Evolutionary conservation across 345 rosid species (phyloP).

Genomic region (Arabidopsis suecica): DNA sequence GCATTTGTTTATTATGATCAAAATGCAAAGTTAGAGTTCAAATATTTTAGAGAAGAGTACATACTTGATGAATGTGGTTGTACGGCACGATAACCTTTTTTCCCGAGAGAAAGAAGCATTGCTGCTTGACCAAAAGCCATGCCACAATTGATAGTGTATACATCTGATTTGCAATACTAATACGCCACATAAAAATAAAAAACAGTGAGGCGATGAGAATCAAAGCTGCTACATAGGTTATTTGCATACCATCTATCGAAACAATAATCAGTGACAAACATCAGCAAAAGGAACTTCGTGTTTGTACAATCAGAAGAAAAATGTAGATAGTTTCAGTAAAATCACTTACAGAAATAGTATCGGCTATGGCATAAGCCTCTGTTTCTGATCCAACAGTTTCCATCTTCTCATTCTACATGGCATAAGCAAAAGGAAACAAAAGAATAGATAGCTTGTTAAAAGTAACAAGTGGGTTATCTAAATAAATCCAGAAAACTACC

Average conservation of each 20-base stretch:
- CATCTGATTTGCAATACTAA: slow-evolving; percentile 72
- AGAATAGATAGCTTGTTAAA: background rate
- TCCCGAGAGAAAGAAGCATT: slow-evolving; percentile 85
- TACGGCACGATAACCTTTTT: slow-evolving; percentile 74
- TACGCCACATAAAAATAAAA: slow-evolving; percentile 26
- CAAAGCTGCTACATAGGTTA: slow-evolving; percentile 17
- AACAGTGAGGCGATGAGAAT: slow-evolving; percentile 5
- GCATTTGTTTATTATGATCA: background rate
- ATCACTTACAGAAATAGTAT: slow-evolving; percentile 70
- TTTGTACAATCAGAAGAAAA: background rate
- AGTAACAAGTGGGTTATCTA: slow-evolving; percentile 15
- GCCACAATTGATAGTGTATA: slow-evolving; percentile 80
- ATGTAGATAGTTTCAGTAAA: background rate
- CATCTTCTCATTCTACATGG: slow-evolving; percentile 76
- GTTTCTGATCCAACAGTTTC: slow-evolving; percentile 93
- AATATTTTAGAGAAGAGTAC: slow-evolving; percentile 33
- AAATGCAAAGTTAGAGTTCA: slow-evolving; percentile 6
- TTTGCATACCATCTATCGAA: background rate
- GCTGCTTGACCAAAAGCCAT: slow-evolving; percentile 97
- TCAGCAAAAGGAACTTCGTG: slow-evolving; percentile 16
- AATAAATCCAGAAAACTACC: slow-evolving; percentile 6
- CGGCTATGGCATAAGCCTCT: slow-evolving; percentile 93
- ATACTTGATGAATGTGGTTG: slow-evolving; percentile 81
- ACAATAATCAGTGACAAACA: background rate
- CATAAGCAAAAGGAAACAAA: slow-evolving; percentile 11